Evolutionary conservation across 2,329 filamentous ascomycete genomes (phyloP).

Genomic region (Davidsoniella virescens): DNA sequence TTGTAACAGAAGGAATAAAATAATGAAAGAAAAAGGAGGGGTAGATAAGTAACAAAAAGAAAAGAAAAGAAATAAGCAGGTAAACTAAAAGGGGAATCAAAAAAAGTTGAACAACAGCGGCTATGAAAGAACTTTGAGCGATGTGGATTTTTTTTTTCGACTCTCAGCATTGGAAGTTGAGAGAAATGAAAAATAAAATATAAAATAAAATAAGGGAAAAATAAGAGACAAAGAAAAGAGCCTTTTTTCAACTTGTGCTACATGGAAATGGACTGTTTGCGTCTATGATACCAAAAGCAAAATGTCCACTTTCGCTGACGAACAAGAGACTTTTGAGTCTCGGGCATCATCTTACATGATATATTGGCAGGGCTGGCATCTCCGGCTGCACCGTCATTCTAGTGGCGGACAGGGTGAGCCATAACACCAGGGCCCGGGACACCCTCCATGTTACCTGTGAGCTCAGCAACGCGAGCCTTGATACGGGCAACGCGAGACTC

Average conservation of each 20-base stretch:
- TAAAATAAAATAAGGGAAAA: conserved; percentile 12
- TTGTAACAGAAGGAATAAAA: background rate
- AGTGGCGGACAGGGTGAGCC: conserved; percentile 17
- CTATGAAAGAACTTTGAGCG: no score
- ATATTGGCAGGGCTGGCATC: background rate
- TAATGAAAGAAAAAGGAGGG: background rate
- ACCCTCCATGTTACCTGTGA: conserved; percentile 71
- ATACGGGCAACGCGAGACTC: conserved; percentile 93
- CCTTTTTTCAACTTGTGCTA: background rate
- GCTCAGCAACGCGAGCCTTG: conserved; percentile 87
- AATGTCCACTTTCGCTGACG: no score
- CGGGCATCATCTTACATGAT: no score
- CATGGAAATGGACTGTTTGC: background rate
- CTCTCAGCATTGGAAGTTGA: background rate
- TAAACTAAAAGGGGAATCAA: background rate
- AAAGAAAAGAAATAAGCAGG: background rate
- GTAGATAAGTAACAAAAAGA: background rate
- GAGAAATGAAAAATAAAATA: conserved; percentile 9
- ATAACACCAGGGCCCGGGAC: conserved; percentile 23
- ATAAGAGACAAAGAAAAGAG: conserved; percentile 11
- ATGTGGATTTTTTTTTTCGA: no score
- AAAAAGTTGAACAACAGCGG: background rate
- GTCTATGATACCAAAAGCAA: background rate
- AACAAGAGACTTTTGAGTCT: background rate
- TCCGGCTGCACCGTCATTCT: conserved; percentile 4